Conservation (phyloP, 2,329 filamentous ascomycete species). For the Botrytis paeoniae region DNA sequence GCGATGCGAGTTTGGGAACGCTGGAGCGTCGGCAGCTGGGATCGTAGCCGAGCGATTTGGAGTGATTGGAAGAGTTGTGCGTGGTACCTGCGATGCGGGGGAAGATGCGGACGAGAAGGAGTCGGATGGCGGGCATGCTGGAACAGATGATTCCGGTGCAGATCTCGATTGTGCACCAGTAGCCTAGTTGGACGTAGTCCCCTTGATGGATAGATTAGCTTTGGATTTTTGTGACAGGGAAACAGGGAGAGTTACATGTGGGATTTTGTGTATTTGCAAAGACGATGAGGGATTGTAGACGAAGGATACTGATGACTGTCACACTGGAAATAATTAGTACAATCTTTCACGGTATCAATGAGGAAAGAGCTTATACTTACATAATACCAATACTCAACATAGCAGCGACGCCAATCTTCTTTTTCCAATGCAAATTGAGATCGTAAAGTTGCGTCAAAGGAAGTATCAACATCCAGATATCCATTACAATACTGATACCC, state of each 20-base stretch:
- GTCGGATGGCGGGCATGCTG: slow-evolving; percentile 25
- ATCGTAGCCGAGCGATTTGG: not conserved
- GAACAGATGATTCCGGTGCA: slow-evolving; percentile 28
- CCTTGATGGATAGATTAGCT: not conserved
- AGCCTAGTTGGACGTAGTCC: slow-evolving; percentile 25
- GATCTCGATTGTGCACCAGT: slow-evolving; percentile 31
- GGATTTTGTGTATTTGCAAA: slow-evolving; percentile 17
- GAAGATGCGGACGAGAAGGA: slow-evolving; percentile 9
- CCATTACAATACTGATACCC: slow-evolving; percentile 49
- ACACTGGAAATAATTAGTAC: not conserved
- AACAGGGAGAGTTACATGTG: not conserved
- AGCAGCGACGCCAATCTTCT: slow-evolving; percentile 46
- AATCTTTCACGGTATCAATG: not conserved
- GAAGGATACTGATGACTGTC: slow-evolving; percentile 10
- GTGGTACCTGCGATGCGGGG: not conserved
- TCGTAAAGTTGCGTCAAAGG: slow-evolving; percentile 46
- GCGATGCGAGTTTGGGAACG: not conserved
- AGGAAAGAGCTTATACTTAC: slow-evolving; percentile 19
- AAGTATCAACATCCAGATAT: slow-evolving; percentile 51
- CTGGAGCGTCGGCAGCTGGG: not conserved
- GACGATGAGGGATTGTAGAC: not conserved
- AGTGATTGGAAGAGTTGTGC: not conserved
- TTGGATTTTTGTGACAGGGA: not conserved
- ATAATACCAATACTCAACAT: slow-evolving; percentile 52
- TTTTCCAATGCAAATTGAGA: slow-evolving; percentile 46